Percentiles rank a stretch among this genome's conserved stretches.
Evolutionary conservation across 2,329 filamentous ascomycete species (phyloP).

Genomic region (Xylaria polymorpha): DNA sequence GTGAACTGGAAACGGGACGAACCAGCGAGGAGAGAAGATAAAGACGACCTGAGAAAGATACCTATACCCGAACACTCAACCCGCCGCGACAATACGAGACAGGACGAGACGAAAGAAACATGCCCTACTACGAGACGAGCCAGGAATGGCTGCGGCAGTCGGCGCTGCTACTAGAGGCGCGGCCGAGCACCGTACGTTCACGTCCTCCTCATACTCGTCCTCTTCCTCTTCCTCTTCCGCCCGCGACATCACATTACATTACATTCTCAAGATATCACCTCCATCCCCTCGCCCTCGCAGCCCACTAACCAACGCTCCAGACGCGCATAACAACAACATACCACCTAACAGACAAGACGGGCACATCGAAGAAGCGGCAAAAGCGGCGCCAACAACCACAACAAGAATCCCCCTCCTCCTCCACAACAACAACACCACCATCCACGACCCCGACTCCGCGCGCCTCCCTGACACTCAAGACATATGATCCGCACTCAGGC

Average conservation of each 20-base stretch:
- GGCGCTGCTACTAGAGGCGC: conserved; percentile 83
- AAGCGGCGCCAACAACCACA: conserved; percentile 35
- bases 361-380: conserved; percentile 49
- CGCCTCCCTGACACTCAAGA: conserved; percentile 85
- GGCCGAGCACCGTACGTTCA: conserved; percentile 79
- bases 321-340: conserved; percentile 94
- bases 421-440: conserved; percentile 45
- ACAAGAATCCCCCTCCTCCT: conserved; percentile 36
- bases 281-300: background rate
- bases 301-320: conserved; percentile 58
- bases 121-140: conserved; percentile 84
- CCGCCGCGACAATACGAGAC: background rate
- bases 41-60: conserved; percentile 1
- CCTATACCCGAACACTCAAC: background rate
- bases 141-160: conserved; percentile 95
- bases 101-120: conserved; percentile 54
- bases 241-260: background rate
- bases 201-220: conserved; percentile 9
- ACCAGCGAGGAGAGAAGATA: conserved; percentile 2
- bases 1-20: background rate
- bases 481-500: conserved; percentile 85
- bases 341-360: conserved; percentile 66
- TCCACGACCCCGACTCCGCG: conserved; percentile 55
- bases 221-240: background rate
- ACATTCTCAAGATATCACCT: background rate